These are phyloP conservation scores for Penicillium daleae DNA, from an alignment of 495 filamentous ascomycete species.

Conservation along the genomic window DNA sequence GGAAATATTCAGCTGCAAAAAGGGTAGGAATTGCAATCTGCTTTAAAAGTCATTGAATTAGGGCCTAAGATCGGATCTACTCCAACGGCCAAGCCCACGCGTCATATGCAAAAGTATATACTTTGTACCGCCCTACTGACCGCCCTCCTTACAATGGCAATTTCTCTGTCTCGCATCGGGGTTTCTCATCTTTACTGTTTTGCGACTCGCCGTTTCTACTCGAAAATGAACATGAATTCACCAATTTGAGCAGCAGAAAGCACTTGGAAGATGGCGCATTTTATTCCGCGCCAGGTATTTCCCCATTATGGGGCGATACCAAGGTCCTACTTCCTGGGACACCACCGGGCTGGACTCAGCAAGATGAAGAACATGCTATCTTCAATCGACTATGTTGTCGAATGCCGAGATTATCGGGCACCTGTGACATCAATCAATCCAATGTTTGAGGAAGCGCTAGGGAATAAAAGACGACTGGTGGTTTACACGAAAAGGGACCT, in stretches of 20 bases:
- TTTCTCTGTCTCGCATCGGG: constrained; percentile 13
- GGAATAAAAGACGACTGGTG: constrained; percentile 69
- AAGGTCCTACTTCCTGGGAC: constrained; percentile 94
- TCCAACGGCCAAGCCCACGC: background rate
- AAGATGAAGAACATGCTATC: constrained; percentile 85
- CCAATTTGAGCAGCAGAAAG: constrained; percentile 1
- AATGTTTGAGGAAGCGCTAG: constrained; percentile 78
- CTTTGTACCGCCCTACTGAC: constrained; percentile 8
- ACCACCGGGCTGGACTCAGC: constrained; percentile 80
- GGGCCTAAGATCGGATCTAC: constrained; percentile 2
- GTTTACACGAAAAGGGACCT: constrained; percentile 93
- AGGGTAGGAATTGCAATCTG: background rate
- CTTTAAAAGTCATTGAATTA: background rate
- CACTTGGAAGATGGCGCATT: constrained; percentile 43
- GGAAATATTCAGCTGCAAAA: background rate
- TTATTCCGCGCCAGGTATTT: constrained; percentile 75
- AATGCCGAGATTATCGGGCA: constrained; percentile 92
- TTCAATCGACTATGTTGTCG: constrained; percentile 84
- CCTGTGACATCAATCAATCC: constrained; percentile 90
- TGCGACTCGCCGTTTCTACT: constrained; percentile 4
- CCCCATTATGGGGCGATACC: constrained; percentile 71
- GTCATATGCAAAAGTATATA: background rate
- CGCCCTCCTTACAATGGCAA: constrained; percentile 19
- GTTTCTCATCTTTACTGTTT: background rate
- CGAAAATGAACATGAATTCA: constrained; percentile 19